Conservation (phyloP, 2,329 filamentous ascomycete species). For the Colletotrichum nymphaeae region DNA sequence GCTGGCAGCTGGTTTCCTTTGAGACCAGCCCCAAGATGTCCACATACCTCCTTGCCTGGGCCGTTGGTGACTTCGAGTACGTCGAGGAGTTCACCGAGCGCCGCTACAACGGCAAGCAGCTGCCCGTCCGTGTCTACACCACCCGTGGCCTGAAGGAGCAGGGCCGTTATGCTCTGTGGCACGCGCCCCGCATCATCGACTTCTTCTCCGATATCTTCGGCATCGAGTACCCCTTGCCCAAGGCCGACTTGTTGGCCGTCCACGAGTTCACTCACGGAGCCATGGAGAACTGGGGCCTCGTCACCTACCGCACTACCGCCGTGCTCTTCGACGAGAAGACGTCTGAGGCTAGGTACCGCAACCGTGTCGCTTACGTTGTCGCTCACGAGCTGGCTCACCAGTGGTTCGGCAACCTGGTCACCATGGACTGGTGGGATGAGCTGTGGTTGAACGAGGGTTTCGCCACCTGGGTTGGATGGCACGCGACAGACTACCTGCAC, state of each 20-base stretch:
- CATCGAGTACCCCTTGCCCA: constrained; percentile 92
- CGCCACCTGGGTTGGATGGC: constrained; percentile 98
- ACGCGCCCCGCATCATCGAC: constrained; percentile 93
- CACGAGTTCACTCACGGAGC: constrained; percentile 91
- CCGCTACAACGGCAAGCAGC: constrained; percentile 88
- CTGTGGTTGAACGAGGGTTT: constrained; percentile 97
- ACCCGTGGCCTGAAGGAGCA: constrained; percentile 95
- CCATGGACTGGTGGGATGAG: constrained; percentile 97
- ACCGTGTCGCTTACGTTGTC: constrained; percentile 94
- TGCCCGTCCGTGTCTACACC: constrained; percentile 96
- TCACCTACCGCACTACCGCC: constrained; percentile 95
- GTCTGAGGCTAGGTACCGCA: constrained; percentile 91
- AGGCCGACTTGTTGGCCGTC: constrained; percentile 89
- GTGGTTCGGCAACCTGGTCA: constrained; percentile 96
- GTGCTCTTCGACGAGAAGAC: constrained; percentile 95
- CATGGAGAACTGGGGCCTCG: constrained; percentile 97
- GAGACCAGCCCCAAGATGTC: constrained; percentile 91
- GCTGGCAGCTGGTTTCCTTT: constrained; percentile 81
- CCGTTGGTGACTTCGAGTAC: constrained; percentile 96
- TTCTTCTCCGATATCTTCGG: constrained; percentile 96
- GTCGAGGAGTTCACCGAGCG: constrained; percentile 91
- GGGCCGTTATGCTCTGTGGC: constrained; percentile 88
- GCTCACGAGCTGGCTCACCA: constrained; percentile 98
- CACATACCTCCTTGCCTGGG: constrained; percentile 92
- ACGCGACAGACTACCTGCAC: constrained; percentile 89